Base-by-base conservation (phyloP, 768 basidiomycete genomes). In the Phylloporus rhodoxanthus region DNA sequence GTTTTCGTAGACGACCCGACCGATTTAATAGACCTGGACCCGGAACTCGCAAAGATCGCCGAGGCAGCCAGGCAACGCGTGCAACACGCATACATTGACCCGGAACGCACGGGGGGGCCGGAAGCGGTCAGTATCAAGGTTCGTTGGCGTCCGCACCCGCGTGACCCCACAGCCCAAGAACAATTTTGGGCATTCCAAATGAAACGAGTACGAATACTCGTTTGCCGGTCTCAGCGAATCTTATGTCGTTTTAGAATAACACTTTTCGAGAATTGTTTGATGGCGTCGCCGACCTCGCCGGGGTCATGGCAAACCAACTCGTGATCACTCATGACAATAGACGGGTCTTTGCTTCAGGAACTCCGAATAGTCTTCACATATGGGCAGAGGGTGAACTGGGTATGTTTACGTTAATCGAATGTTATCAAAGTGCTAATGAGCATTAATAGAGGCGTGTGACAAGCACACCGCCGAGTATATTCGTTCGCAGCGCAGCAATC, bases 321-420 rank as follows among this genome's bases (percentile, higher is more conserved):
- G 70, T 88, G 26, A 69, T 91, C 53, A 82, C 68, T 8, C 78
- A 82, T 50, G 72, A 81, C 25, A 75, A 79, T 33, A 79, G 75
- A 46, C 83, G 80, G 2, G 70, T 91, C 36, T 89, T 81, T 59
- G 72, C 84, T 10, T 86, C 84, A 13, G 79, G 81, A 3, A 84
- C 83, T 1, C 87, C 88, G 0, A 70, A 77, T 30, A 75, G 77
- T 15, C 72, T 91, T 39, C 74, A 72, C 13, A 77, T 90, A 14
- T 87, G 85, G 82, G 75, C 73, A 4, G 77, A 84, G 50, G 84
- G 79, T 25, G 79, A 83, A 36, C 68, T 91, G 20, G 78, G 87
- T 87, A 38, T 29, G 76, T 70, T 25, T 26, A 11, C 19, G 33
- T 39, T 39, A 32, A 3, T n/a, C 38, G 25, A 42, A 30, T 40